Conservation (phyloP, 345 rosid species). For the Hibiscus tridactylites region DNA sequence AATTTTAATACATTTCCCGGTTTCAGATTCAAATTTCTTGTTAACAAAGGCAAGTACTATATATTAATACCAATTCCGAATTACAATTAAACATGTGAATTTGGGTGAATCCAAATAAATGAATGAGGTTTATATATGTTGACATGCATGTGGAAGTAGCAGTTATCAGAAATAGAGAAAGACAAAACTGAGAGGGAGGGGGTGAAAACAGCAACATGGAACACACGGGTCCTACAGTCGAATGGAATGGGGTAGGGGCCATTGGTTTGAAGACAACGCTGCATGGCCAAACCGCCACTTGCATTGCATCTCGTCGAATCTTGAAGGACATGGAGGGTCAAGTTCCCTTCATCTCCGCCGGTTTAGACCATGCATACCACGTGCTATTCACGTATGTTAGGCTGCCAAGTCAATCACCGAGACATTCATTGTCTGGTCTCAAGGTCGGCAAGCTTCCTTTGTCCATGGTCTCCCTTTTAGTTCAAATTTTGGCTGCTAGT, state of each 20-base stretch:
- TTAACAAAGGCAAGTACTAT: no score
- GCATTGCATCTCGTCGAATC: constrained; percentile 5
- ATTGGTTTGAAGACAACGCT: constrained; percentile 18
- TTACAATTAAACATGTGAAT: not conserved
- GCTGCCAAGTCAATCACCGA: constrained; percentile 4
- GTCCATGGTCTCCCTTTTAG: constrained; percentile 1
- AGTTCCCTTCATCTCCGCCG: constrained; percentile 5
- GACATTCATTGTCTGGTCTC: not conserved
- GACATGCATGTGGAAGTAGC: not conserved
- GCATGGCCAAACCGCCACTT: constrained; percentile 29
- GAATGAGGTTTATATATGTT: not conserved
- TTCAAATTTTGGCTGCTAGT: not conserved
- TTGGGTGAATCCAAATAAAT: not conserved
- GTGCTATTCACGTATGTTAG: constrained; percentile 3
- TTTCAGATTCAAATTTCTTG: no score
- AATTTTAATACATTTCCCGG: no score
- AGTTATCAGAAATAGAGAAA: not conserved
- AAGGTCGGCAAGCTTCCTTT: not conserved
- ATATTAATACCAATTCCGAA: not conserved
- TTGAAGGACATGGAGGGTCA: constrained; percentile 8
- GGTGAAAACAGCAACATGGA: not conserved
- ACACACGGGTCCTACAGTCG: constrained; percentile 12
- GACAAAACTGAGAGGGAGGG: not conserved
- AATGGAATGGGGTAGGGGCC: constrained; percentile 12
- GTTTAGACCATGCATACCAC: constrained; percentile 9